A percentile compares a stretch with the other conserved stretches of the same genome.
phyloP scores from a whole-genome alignment of 768 basidiomycete species.

The Lyophyllum semitale region DNA sequence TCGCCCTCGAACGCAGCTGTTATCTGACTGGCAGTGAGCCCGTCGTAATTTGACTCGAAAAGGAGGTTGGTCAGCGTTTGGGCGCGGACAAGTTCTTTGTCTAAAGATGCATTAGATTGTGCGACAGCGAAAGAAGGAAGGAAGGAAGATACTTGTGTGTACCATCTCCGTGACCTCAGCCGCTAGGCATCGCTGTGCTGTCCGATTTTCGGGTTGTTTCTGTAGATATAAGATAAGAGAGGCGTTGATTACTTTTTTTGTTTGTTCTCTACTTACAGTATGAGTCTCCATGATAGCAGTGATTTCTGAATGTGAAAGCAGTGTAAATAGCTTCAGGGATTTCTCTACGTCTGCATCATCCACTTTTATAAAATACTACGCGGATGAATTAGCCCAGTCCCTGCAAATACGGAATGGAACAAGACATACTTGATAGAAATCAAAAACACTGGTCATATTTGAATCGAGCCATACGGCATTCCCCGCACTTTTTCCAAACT shows the following conservation, averaged over 20 bases:
- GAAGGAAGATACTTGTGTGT: conserved; percentile 34
- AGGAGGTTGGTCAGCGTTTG: conserved; percentile 44
- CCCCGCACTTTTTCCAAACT: conserved; percentile 97
- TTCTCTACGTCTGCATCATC: conserved; percentile 78
- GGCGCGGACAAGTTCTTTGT: conserved; percentile 39
- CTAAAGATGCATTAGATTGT: conserved; percentile 24
- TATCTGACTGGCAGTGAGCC: conserved; percentile 57
- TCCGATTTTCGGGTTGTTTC: conserved; percentile 43
- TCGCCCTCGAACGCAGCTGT: conserved; percentile 64
- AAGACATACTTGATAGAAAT: conserved; percentile 85
- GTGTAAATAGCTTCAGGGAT: conserved; percentile 83
- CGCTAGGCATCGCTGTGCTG: conserved; percentile 51
- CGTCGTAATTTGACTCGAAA: conserved; percentile 43
- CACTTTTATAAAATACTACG: conserved; percentile 88
- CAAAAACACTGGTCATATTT: conserved; percentile 78
- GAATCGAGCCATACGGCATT: conserved; percentile 93
- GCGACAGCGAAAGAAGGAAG: not conserved
- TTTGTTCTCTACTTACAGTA: conserved; percentile 41
- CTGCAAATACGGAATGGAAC: not conserved
- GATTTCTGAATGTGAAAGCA: conserved; percentile 64
- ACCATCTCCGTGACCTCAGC: conserved; percentile 57
- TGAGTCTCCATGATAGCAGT: conserved; percentile 59
- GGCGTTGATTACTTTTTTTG: not conserved
- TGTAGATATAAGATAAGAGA: conserved; percentile 14
- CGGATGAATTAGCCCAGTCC: not conserved